Percentiles rank a stretch among this genome's conserved stretches.
Conservation (phyloP, 2,329 filamentous ascomycete species). For the Cladosporium sp. region DNA sequence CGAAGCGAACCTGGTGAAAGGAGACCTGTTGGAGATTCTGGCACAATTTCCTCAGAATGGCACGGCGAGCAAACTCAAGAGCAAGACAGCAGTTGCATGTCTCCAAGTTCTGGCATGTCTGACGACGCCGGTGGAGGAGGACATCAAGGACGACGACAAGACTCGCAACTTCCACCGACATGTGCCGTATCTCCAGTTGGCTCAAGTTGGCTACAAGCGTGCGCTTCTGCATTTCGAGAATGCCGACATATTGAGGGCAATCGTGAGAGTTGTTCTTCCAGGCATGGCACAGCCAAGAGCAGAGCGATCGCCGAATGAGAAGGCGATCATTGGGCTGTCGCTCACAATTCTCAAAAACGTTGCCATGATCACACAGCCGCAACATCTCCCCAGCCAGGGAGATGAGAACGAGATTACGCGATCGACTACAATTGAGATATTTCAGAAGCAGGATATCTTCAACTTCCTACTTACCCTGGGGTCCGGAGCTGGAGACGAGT, state of each 20-base stretch:
- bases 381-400: constrained; percentile 68
- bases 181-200: constrained; percentile 78
- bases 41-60: constrained; percentile 70
- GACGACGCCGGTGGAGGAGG: constrained; percentile 78
- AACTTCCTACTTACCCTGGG: constrained; percentile 77
- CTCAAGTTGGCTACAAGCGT: constrained; percentile 84
- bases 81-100: constrained; percentile 75
- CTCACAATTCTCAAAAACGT: constrained; percentile 87
- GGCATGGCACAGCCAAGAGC: constrained; percentile 73
- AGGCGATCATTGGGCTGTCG: constrained; percentile 85
- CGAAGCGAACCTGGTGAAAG: constrained; percentile 85
- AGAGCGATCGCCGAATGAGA: constrained; percentile 72
- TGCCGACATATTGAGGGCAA: constrained; percentile 69
- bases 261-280: constrained; percentile 74
- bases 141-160: constrained; percentile 66
- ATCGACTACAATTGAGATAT: constrained; percentile 80
- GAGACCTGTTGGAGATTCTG: constrained; percentile 84
- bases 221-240: constrained; percentile 78
- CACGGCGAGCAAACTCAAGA: constrained; percentile 67
- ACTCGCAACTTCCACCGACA: constrained; percentile 91
- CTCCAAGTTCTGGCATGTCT: constrained; percentile 85
- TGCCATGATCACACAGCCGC: constrained; percentile 71
- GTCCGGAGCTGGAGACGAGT: constrained; percentile 91
- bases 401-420: constrained; percentile 85
- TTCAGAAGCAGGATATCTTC: constrained; percentile 86